Evolutionary conservation across 2,329 filamentous ascomycete species (phyloP).

Genomic region (Didymella pomorum): DNA sequence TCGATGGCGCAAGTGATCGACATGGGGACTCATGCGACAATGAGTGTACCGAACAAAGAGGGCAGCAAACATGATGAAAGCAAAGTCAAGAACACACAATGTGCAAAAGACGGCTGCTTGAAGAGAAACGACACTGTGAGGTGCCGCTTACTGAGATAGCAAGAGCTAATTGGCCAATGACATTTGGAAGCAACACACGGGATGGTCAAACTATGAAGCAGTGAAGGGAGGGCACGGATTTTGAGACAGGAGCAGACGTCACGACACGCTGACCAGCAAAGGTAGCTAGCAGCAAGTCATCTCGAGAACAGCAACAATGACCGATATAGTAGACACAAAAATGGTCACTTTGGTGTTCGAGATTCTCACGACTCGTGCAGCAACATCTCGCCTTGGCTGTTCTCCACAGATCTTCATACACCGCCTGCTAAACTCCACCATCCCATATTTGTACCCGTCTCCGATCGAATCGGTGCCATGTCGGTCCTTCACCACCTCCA

Average conservation of each 20-base stretch:
- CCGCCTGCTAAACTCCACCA: background rate
- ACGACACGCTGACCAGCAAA: background rate
- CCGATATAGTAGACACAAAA: background rate
- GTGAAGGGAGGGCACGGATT: background rate
- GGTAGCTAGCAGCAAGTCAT: background rate
- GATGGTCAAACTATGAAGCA: background rate
- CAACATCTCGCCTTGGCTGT: background rate
- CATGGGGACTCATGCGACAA: background rate
- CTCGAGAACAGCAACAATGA: background rate
- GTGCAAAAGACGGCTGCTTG: background rate
- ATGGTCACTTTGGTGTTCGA: background rate
- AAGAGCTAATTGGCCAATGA: background rate
- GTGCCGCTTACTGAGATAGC: background rate
- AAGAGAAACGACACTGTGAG: background rate
- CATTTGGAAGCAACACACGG: background rate
- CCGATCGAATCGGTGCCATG: background rate
- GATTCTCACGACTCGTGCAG: background rate
- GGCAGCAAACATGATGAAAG: background rate
- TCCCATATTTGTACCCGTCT: background rate
- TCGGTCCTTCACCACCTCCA: slow-evolving; percentile 16
- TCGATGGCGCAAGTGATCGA: background rate
- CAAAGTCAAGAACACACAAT: background rate
- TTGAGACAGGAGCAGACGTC: background rate
- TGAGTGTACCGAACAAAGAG: background rate
- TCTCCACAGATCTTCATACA: slow-evolving; percentile 11